Percentiles rank a stretch among this genome's conserved stretches.
Conservation (phyloP, 768 basidiomycete genomes). For the Brasilioporus rufonigricans region DNA sequence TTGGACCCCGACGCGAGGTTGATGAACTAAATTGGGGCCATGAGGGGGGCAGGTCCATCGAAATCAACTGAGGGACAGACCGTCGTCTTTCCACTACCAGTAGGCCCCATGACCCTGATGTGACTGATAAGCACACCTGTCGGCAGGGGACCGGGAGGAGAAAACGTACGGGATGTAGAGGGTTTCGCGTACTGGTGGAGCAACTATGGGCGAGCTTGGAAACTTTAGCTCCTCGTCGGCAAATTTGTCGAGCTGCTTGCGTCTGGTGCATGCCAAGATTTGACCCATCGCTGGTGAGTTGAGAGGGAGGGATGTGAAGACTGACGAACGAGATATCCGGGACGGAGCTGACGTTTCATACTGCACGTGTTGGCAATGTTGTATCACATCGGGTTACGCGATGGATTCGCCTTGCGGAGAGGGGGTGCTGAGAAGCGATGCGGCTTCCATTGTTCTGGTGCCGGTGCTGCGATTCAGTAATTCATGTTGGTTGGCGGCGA, state of each 20-base stretch:
- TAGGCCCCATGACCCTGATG: slow-evolving; percentile 34
- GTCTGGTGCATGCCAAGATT: slow-evolving; percentile 23
- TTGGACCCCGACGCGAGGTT: slow-evolving; percentile 34
- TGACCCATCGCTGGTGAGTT: slow-evolving; percentile 29
- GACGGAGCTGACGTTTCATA: slow-evolving; percentile 25
- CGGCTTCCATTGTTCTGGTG: slow-evolving; percentile 19
- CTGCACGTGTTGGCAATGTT: slow-evolving; percentile 29
- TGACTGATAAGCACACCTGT: slow-evolving; percentile 23
- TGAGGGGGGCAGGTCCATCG: neutral
- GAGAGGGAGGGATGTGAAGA: slow-evolving; percentile 13
- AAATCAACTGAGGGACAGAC: slow-evolving; percentile 15
- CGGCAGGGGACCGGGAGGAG: neutral
- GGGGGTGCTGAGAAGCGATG: slow-evolving; percentile 26
- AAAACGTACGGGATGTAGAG: slow-evolving; percentile 29
- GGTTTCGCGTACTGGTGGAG: slow-evolving; percentile 22
- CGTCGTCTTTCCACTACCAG: slow-evolving; percentile 36
- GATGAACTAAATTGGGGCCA: slow-evolving; percentile 32
- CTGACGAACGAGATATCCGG: slow-evolving; percentile 25
- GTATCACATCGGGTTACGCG: slow-evolving; percentile 29
- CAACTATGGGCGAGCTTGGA: slow-evolving; percentile 8
- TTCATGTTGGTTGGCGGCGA: slow-evolving; percentile 13
- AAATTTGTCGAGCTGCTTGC: slow-evolving; percentile 26
- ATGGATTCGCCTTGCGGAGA: slow-evolving; percentile 24
- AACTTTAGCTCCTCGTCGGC: slow-evolving; percentile 27
- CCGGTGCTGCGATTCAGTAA: slow-evolving; percentile 18